Percentiles rank a stretch among this genome's conserved stretches.
These are phyloP conservation scores for Tricholoma matsutake DNA, from an alignment of 768 basidiomycete genomes.

Conservation along the genomic window DNA sequence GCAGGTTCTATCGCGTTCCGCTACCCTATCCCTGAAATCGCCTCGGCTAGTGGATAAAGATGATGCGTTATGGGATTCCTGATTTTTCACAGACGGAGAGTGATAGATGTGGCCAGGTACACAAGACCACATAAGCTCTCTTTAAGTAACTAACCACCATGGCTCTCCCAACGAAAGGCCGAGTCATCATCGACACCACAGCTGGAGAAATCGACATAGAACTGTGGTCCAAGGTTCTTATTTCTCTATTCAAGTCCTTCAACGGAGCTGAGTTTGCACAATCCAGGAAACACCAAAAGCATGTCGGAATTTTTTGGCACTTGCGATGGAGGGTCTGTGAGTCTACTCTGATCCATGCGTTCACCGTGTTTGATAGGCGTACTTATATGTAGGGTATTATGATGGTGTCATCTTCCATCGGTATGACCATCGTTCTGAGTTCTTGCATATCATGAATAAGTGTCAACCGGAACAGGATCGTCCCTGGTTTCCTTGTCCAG, in stretches of 20 bases:
- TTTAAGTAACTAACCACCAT: slow-evolving; percentile 32
- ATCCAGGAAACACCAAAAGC: slow-evolving; percentile 88
- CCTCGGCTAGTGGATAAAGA: too few relatives aligned
- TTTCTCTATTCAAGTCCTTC: neutral
- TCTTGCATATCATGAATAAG: neutral
- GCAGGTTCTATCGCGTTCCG: too few relatives aligned
- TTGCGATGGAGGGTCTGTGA: slow-evolving; percentile 84
- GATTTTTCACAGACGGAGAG: too few relatives aligned
- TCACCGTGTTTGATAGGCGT: neutral
- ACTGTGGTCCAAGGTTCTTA: slow-evolving; percentile 81
- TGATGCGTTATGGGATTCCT: too few relatives aligned
- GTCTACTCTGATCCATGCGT: slow-evolving; percentile 9
- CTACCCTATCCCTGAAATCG: too few relatives aligned
- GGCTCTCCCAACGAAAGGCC: slow-evolving; percentile 83
- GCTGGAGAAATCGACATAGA: slow-evolving; percentile 88
- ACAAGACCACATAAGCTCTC: too few relatives aligned
- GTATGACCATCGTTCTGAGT: slow-evolving; percentile 31
- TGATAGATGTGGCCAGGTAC: too few relatives aligned
- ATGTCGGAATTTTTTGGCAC: slow-evolving; percentile 85
- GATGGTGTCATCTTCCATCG: slow-evolving; percentile 95
- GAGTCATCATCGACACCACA: slow-evolving; percentile 86
- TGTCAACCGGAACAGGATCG: slow-evolving; percentile 42
- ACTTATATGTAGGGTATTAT: slow-evolving; percentile 73
- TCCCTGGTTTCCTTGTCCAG: slow-evolving; percentile 91
- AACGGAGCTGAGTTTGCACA: neutral